Evolutionary conservation across 1,284 basidiomycete species (phyloP).

Genomic region (Ustilago cynodontis): DNA sequence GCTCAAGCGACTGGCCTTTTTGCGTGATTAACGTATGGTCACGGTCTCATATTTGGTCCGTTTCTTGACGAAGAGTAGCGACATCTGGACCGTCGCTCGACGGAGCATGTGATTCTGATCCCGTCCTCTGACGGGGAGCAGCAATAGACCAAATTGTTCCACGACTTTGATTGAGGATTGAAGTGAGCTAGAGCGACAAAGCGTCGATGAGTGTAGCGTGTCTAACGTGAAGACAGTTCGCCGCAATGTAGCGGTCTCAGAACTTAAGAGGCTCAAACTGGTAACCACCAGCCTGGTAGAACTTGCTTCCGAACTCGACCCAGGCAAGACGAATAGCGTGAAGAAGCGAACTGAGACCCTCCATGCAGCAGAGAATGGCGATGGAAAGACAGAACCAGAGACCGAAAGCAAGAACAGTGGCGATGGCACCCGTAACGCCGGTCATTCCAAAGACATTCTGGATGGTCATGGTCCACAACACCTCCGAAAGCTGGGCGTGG

Average conservation of each 20-base stretch:
- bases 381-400: slow-evolving; percentile 88
- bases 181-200: neutral
- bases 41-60: too few species aligned
- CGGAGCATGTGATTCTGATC: too few species aligned
- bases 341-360: slow-evolving; percentile 82
- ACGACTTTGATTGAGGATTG: neutral
- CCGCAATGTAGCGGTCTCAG: neutral
- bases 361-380: slow-evolving; percentile 82
- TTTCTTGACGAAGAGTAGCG: too few species aligned
- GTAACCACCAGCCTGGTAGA: slow-evolving; percentile 90
- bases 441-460: slow-evolving; percentile 68
- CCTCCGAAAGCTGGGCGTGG: slow-evolving; percentile 96
- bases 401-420: slow-evolving; percentile 77
- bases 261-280: slow-evolving; percentile 66
- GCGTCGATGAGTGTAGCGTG: neutral
- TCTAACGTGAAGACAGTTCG: neutral
- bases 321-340: slow-evolving; percentile 97
- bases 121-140: neutral
- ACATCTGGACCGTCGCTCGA: too few species aligned
- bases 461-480: slow-evolving; percentile 72
- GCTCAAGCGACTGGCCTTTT: slow-evolving; percentile 59
- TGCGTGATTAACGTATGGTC: slow-evolving; percentile 39
- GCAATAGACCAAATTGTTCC: neutral
- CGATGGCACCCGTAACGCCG: slow-evolving; percentile 74
- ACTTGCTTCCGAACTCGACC: slow-evolving; percentile 98